Percentiles rank a stretch among this genome's conserved stretches.
These are phyloP conservation scores for Myxozyma mucilagina DNA, from an alignment of 805 yeast genomes.

Conservation along the genomic window DNA sequence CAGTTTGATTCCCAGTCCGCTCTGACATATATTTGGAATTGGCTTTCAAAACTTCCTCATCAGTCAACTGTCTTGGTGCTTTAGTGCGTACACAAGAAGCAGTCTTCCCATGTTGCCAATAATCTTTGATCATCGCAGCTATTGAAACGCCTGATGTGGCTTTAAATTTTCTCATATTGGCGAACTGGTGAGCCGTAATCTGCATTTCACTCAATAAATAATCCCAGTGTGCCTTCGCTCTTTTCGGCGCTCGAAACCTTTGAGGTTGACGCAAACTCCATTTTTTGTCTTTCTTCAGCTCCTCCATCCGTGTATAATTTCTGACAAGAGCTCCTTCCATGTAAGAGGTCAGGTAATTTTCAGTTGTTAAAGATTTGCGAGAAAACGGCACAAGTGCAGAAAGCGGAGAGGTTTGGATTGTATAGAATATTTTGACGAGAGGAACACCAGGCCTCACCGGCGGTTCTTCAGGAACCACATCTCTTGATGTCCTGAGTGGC, in stretches of 20 bases:
- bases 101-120: slow-evolving; percentile 75
- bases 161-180: slow-evolving; percentile 68
- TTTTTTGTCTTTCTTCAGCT: slow-evolving; percentile 76
- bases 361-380: slow-evolving; percentile 83
- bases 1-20: not conserved
- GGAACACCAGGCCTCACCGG: slow-evolving; percentile 43
- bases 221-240: slow-evolving; percentile 65
- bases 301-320: slow-evolving; percentile 85
- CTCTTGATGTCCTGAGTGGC: slow-evolving; percentile 16
- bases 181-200: slow-evolving; percentile 80
- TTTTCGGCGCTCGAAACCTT: slow-evolving; percentile 65
- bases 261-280: slow-evolving; percentile 92
- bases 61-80: slow-evolving; percentile 43
- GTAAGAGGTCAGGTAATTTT: slow-evolving; percentile 77
- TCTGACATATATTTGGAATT: slow-evolving; percentile 2
- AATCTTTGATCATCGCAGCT: slow-evolving; percentile 73
- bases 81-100: slow-evolving; percentile 46
- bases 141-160: slow-evolving; percentile 66
- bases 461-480: slow-evolving; percentile 40
- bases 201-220: slow-evolving; percentile 69
- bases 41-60: slow-evolving; percentile 25
- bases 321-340: slow-evolving; percentile 91
- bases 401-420: slow-evolving; percentile 84
- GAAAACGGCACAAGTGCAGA: slow-evolving; percentile 78
- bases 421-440: slow-evolving; percentile 79